Evolutionary conservation across 129 eudicot genomes (phyloP).

Genomic region (Lonicera japonica): DNA sequence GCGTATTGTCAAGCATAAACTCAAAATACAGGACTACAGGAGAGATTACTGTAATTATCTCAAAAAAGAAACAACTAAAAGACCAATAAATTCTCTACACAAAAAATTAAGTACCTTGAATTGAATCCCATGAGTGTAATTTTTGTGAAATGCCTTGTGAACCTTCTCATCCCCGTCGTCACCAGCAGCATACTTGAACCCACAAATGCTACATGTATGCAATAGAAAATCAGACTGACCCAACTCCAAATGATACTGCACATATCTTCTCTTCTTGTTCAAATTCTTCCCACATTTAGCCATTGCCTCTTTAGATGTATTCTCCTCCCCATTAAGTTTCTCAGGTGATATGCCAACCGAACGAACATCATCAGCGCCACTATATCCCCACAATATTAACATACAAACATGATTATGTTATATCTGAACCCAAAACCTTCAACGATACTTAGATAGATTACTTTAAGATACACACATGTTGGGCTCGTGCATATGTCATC

Average conservation of each 20-base stretch:
- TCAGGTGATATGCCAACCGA: constrained; percentile 9
- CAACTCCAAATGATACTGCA: constrained; percentile 70
- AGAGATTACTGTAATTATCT: no score
- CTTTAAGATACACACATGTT: no score
- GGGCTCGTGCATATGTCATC: no score
- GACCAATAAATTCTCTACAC: constrained; percentile 1
- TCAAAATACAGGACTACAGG: no score
- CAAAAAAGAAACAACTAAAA: neutral
- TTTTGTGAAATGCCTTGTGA: constrained; percentile 70
- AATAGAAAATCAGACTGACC: constrained; percentile 85
- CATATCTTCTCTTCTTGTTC: constrained; percentile 75
- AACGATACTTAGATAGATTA: no score
- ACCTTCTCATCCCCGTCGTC: constrained; percentile 64
- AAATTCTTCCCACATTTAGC: constrained; percentile 21
- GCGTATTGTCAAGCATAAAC: no score
- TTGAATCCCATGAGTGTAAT: constrained; percentile 68
- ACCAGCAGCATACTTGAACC: constrained; percentile 75
- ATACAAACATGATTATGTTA: no score
- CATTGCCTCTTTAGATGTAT: neutral
- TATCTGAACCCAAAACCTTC: no score
- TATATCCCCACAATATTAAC: constrained; percentile 5
- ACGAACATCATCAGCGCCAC: constrained; percentile 17
- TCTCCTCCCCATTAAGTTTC: constrained; percentile 7
- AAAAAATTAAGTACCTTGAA: constrained; percentile 23
- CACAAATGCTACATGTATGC: constrained; percentile 62